Evolutionary conservation across 345 rosid genomes (phyloP), one percentile per base, ranked within the genome.

Genomic region (Citrus unshiu): DNA sequence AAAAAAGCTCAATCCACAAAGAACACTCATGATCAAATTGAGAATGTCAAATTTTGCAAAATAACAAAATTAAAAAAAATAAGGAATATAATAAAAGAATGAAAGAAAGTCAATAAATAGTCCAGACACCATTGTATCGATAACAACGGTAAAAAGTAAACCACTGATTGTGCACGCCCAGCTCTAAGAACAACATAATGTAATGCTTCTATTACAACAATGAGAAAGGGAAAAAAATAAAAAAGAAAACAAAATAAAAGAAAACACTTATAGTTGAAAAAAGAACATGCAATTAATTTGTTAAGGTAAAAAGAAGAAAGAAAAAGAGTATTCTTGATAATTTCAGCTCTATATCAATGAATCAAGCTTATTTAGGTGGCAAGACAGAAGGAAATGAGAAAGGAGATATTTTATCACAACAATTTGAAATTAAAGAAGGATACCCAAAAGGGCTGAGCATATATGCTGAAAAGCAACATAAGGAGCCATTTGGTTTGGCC

Each of bases 391-490:
- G 37, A 19, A 73, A 39, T 4, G 61, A 7, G 35, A 59, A 59
- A 14, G 54, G 24, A 14, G 59, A 62, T 25, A 24, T 0, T 6
- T 13, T 65, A n/a, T 39, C 74, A 58, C 18, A 46, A 46, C 51
- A 46, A 46, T 46, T 46, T 46, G 51, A 13, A 46, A 46, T 46
- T 13, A 34, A 43, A 25, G 34, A 24, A 63, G 29, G 37, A 29
- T 64, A 69, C 70, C 65, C 64, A 71, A 49, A 61, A 58, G 24
- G 29, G 5, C 58, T 22, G 69, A 24, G 34, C 71, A 77, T 73
- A 63, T 54, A 18, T 3, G 68, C 77, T 21, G 30, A 46, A 76
- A 71, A 77, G 80, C 66, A 74, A 79, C 78, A 72, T 56, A 32
- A 1, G 25, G 35, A 64, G 43, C 63, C 68, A 61, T 7, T 9